Conservation (phyloP, 2,329 filamentous ascomycete genomes). For the Rhinocladiella similis region DNA sequence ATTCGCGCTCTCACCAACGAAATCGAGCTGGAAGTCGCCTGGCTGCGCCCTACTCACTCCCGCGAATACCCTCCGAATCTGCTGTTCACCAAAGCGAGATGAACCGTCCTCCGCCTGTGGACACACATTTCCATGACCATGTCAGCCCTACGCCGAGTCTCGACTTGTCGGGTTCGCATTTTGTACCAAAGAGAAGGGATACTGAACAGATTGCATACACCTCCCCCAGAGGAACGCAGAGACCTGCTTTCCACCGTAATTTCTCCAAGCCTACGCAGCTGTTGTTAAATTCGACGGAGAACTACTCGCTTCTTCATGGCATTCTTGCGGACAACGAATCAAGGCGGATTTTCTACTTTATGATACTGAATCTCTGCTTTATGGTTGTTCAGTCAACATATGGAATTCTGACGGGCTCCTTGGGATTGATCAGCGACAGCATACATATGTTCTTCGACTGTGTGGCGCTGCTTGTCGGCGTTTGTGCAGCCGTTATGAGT, state of each 20-base stretch:
- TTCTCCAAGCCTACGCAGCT: conserved; percentile 63
- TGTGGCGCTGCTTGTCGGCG: conserved; percentile 82
- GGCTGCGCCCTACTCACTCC: conserved; percentile 23
- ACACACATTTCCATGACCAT: conserved; percentile 17
- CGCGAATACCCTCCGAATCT: conserved; percentile 30
- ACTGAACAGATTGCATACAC: conserved; percentile 16
- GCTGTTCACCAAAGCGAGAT: conserved; percentile 15
- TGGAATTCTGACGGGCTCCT: conserved; percentile 86
- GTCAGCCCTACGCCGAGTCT: conserved; percentile 15
- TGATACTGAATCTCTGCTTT: conserved; percentile 90
- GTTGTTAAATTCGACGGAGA: conserved; percentile 67
- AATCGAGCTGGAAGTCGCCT: conserved; percentile 25
- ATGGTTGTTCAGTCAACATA: conserved; percentile 96
- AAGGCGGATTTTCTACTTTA: conserved; percentile 94
- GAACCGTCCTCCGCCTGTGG: conserved; percentile 11
- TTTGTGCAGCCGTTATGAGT: conserved; percentile 89
- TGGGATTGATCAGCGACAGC: conserved; percentile 94
- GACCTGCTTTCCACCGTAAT: conserved; percentile 30
- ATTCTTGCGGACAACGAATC: conserved; percentile 91
- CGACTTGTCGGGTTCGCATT: conserved; percentile 11
- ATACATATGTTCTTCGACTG: conserved; percentile 99
- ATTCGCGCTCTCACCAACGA: conserved; percentile 27
- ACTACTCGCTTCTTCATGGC: conserved; percentile 77
- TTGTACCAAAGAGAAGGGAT: conserved; percentile 22
- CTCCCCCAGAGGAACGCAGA: conserved; percentile 4